Percentiles rank a stretch among this genome's conserved stretches.
phyloP scores from a whole-genome alignment of 305 asterid genomes.

The Fraxinus sp. region DNA sequence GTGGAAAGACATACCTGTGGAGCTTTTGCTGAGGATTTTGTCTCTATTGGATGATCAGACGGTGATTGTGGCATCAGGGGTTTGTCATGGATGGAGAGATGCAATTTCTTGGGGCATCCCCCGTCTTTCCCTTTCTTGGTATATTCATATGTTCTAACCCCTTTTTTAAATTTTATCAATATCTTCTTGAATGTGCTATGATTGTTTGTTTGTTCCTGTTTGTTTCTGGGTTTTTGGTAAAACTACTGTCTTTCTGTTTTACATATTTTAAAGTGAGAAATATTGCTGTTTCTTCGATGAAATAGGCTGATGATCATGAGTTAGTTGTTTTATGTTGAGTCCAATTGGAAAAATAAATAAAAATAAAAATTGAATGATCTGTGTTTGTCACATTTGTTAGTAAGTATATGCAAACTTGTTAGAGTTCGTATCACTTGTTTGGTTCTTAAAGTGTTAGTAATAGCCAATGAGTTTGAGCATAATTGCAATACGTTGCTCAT shows the following conservation, averaged over 20 bases:
- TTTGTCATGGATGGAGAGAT: constrained; percentile 95
- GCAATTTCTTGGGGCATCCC: constrained; percentile 81
- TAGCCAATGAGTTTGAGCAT: background rate
- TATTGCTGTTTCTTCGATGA: background rate
- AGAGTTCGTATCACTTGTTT: background rate
- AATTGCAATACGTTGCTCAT: background rate
- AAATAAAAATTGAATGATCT: background rate
- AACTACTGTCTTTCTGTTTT: background rate
- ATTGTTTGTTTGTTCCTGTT: background rate
- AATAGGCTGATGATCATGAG: background rate
- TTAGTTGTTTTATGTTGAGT: background rate
- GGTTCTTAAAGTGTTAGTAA: background rate
- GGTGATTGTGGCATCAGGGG: constrained; percentile 89
- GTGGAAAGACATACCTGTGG: constrained; percentile 96
- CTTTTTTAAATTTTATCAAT: background rate
- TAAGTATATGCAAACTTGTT: background rate
- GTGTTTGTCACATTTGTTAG: background rate
- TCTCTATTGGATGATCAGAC: constrained; percentile 83
- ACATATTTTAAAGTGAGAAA: background rate
- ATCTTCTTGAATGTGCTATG: background rate
- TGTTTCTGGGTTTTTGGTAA: background rate
- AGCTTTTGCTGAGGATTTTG: constrained; percentile 75
- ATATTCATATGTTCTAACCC: constrained; percentile 17
- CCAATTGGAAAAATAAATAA: background rate
- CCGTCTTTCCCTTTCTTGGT: constrained; percentile 86